These are phyloP conservation scores for Collybiopsis luxurians DNA, from an alignment of 768 basidiomycete species.

Conservation along the genomic window DNA sequence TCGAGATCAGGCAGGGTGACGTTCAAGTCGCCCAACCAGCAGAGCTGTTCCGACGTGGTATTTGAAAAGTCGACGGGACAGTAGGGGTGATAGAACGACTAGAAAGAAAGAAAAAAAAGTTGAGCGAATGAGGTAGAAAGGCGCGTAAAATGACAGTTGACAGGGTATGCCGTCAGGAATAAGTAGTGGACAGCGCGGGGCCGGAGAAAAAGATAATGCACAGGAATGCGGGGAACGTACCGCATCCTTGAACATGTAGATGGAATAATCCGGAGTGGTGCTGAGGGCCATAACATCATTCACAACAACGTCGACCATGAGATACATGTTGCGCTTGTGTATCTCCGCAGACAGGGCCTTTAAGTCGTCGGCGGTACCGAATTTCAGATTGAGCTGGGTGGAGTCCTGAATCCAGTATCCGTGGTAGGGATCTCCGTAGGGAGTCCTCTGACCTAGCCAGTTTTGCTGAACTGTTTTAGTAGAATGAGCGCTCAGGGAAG, in stretches of 20 bases:
- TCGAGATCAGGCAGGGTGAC: constrained; percentile 80
- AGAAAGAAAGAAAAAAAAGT: constrained; percentile 10
- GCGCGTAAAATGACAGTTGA: background rate
- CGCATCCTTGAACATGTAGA: constrained; percentile 64
- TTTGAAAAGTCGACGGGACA: constrained; percentile 74
- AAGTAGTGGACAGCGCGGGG: too few relatives aligned
- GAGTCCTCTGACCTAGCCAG: constrained; percentile 64
- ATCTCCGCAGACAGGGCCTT: constrained; percentile 57
- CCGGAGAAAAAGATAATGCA: too few relatives aligned
- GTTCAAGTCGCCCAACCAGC: constrained; percentile 79
- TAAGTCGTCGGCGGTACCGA: constrained; percentile 66
- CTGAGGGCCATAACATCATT: constrained; percentile 83
- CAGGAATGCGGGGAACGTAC: constrained; percentile 41
- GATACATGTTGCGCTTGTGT: constrained; percentile 75
- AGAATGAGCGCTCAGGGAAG: background rate
- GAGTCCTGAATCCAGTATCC: constrained; percentile 82
- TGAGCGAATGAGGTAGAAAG: background rate
- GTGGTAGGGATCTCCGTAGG: constrained; percentile 75
- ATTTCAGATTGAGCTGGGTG: constrained; percentile 55
- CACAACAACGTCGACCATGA: constrained; percentile 85
- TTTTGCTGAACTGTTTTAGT: constrained; percentile 59
- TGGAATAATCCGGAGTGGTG: constrained; percentile 58
- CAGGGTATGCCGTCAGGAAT: too few relatives aligned
- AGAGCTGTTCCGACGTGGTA: constrained; percentile 64
- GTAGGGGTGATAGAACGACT: constrained; percentile 77